Base-by-base conservation (phyloP, 2,329 filamentous ascomycete species). In the Sporothrix brasiliensis region DNA sequence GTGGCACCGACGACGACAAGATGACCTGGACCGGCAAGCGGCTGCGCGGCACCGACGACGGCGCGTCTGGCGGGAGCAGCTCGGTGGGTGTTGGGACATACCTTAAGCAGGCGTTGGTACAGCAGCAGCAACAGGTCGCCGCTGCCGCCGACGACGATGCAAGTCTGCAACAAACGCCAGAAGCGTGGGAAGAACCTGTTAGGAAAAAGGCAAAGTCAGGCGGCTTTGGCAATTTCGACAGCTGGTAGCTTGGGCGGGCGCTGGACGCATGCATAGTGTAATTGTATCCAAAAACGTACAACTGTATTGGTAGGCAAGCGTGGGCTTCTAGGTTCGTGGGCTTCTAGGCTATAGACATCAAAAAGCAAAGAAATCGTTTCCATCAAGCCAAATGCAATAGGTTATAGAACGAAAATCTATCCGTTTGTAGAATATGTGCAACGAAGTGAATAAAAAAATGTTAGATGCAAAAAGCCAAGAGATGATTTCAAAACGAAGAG, bases 1-100 rank as follows among this genome's bases (percentile, higher is more conserved):
- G 92, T 39, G 92, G 91, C 2, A 91, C 89, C 1, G 94, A 96
- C 69, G 94, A 97, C 77, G 93, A 98, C 76, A 88, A 88, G 78
- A 90, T 92, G 2, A 99, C 95, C 3, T 99, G 95, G 95, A 98
- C 95, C 3, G 95, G 95, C 3, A 99, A 98, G 82, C 85, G 94
- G 53, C 88, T 99, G 66, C 84, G 93, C 34, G 85, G 83, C 1
- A 87, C 91, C 76, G 85, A 83, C 1, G 88, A 91, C 76, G 91
- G 89, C 0, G 87, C 84, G 0, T 83, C 88, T 1, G 85, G 85
- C 1, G 77, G 78, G 5, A 79, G 77, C 16, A 80, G 80, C 39
- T 79, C 79, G 13, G 82, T 81, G 7, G 81, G 80, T 4, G 88
- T 89, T 14, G 95, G 94, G 9, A 97, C 94, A 79, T 98, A 98